Evolutionary conservation across 805 yeast species (phyloP), one percentile per base, ranked within the genome.

Genomic region (Yarrowia osloensis): DNA sequence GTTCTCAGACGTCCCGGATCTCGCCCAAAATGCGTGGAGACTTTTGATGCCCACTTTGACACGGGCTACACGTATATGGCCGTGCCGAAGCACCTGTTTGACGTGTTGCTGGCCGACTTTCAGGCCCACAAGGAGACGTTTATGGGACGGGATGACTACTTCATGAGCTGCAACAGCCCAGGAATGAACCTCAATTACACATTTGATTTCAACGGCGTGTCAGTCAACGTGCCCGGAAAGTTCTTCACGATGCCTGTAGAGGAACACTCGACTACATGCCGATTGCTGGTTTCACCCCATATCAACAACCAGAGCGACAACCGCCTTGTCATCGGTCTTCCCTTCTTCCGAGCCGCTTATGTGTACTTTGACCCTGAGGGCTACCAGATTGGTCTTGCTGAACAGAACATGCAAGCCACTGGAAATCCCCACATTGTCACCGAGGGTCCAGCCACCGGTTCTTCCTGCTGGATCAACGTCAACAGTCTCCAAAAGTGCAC

Each of bases 321-420:
- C 22, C 44, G 61, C 3, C 15, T 57, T 19, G 63, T 40, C 1
- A 8, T 57, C 6, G 63, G 63, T 13, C 63, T 57, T n/a, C 63
- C 63, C 9, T 40, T 57, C n/a, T 57, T 40, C 63, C 26, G 63
- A 11, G 6, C 29, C 15, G 28, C 49, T 22, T 57, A 57, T 15
- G 63, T 57, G 13, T 57, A 57, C 19, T 57, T 57, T 57, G 63
- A 57, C 28, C 37, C 49, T 28, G 63, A 57, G 37, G 63, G 28
- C 13, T 39, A 22, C 21, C 63, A 13, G 22, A 28, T 57, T 21
- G 63, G 63, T 6, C 19, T 57, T 2, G 63, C 63, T 15, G 24
- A 28, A 9, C 63, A 40, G 49, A 57, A 57, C 19, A 39, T 12
- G 8, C 22, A 40, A 4, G 49, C 47, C 19, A 15, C 61, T 2